These are phyloP conservation scores for Sclerospora graminicola DNA, from an alignment of 352 stramenopile genomes.

Conservation along the genomic window DNA sequence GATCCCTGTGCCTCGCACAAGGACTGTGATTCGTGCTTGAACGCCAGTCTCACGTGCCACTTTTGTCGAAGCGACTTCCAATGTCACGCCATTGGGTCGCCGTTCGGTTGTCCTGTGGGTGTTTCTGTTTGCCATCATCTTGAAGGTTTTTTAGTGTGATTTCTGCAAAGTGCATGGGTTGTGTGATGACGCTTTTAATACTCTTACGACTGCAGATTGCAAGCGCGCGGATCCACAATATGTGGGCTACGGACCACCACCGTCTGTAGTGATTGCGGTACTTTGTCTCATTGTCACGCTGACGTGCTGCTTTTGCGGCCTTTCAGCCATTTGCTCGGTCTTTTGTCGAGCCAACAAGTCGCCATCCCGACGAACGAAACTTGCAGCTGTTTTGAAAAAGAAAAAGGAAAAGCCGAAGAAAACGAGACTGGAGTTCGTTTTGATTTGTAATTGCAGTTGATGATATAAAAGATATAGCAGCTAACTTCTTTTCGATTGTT, in stretches of 20 bases:
- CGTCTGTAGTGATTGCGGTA: constrained; percentile 76
- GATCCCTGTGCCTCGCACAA: constrained; percentile 43
- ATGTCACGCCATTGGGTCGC: constrained; percentile 70
- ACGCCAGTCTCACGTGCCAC: constrained; percentile 64
- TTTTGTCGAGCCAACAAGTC: no score
- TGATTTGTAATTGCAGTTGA: not conserved
- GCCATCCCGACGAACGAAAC: no score
- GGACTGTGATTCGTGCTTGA: constrained; percentile 68
- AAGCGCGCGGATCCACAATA: constrained; percentile 59
- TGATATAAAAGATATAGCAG: constrained; percentile 16
- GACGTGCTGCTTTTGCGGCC: constrained; percentile 72
- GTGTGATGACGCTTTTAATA: not conserved
- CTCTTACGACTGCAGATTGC: constrained; percentile 40
- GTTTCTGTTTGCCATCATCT: constrained; percentile 46
- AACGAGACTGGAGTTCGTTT: constrained; percentile 11
- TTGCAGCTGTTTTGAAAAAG: constrained; percentile 12
- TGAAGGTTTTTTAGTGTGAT: constrained; percentile 27
- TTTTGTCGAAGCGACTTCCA: constrained; percentile 81
- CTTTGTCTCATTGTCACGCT: constrained; percentile 71
- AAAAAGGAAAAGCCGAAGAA: constrained; percentile 26
- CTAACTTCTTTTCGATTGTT: no score
- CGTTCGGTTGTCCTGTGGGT: constrained; percentile 46
- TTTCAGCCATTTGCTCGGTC: constrained; percentile 58
- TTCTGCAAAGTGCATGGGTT: not conserved
- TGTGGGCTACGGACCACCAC: constrained; percentile 71